A percentile compares a stretch with the other conserved stretches of the same genome.
These are phyloP conservation scores for Jamesozyma piceae DNA, from an alignment of 805 yeast species.

Conservation along the genomic window DNA sequence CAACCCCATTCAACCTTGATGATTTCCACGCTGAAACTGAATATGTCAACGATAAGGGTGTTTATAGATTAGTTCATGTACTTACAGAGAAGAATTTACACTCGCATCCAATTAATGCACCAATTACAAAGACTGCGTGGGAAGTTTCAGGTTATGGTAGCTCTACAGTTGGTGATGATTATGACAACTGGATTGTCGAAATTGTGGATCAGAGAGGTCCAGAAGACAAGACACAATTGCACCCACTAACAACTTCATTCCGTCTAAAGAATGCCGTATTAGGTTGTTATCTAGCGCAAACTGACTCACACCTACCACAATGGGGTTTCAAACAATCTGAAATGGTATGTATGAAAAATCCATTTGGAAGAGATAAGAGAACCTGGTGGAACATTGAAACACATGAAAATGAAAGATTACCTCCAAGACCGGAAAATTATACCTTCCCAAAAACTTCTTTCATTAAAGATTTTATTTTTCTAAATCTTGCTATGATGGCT, in stretches of 20 bases:
- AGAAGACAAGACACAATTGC: conserved; percentile 45
- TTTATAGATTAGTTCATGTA: conserved; percentile 62
- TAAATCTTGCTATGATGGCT: conserved; percentile 87
- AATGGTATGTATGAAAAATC: conserved; percentile 55
- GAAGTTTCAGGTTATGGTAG: conserved; percentile 89
- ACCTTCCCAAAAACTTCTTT: conserved; percentile 61
- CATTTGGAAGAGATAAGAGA: conserved; percentile 66
- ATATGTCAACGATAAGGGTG: conserved; percentile 50
- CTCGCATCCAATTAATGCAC: conserved; percentile 76
- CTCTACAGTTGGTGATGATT: conserved; percentile 56
- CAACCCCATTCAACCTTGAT: conserved; percentile 17
- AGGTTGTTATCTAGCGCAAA: conserved; percentile 69
- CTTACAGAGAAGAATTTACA: conserved; percentile 68
- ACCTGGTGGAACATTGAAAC: conserved; percentile 84
- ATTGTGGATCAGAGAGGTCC: conserved; percentile 51
- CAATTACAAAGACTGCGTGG: conserved; percentile 53
- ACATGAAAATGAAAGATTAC: conserved; percentile 53
- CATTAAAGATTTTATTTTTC: conserved; percentile 62
- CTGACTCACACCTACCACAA: conserved; percentile 61
- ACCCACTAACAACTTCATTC: conserved; percentile 66
- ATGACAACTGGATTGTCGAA: conserved; percentile 88
- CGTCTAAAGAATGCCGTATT: conserved; percentile 53
- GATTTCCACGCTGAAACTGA: conserved; percentile 23
- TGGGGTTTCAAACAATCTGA: conserved; percentile 88
- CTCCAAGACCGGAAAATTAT: conserved; percentile 37